Evolutionary conservation across 2,329 filamentous ascomycete genomes (phyloP).

Genomic region (Coniochaeta ligniaria): DNA sequence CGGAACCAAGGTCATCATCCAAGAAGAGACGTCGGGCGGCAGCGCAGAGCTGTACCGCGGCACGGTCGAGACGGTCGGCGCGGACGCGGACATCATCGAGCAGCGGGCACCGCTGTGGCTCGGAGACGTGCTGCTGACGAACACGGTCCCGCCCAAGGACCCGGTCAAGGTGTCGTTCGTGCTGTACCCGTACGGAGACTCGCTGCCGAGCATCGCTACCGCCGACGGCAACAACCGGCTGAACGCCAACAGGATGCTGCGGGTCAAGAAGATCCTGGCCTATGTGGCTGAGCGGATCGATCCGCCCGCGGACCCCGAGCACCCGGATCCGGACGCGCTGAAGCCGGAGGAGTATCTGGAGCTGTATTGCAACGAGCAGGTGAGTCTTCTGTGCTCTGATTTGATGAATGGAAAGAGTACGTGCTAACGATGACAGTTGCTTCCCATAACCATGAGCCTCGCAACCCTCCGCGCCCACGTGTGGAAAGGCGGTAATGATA

Average conservation of each 20-base stretch:
- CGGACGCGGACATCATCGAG: conserved; percentile 77
- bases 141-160: conserved; percentile 79
- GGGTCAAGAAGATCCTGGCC: conserved; percentile 86
- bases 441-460: conserved; percentile 83
- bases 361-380: conserved; percentile 88
- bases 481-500: conserved; percentile 93
- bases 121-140: conserved; percentile 78
- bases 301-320: conserved; percentile 28
- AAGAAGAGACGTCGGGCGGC: conserved; percentile 61
- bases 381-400: conserved; percentile 25
- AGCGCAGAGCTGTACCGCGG: conserved; percentile 86
- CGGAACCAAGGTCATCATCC: conserved; percentile 60
- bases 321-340: conserved; percentile 51
- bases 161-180: conserved; percentile 94
- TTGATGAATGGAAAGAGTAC: background rate
- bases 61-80: conserved; percentile 69
- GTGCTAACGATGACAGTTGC: conserved; percentile 33
- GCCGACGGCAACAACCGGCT: conserved; percentile 80
- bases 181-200: conserved; percentile 71
- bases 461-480: conserved; percentile 85
- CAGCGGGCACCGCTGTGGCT: conserved; percentile 87
- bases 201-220: conserved; percentile 66
- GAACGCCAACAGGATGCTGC: conserved; percentile 94
- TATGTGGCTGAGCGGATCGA: conserved; percentile 94
- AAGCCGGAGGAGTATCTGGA: conserved; percentile 91